Base-by-base conservation (phyloP, 176 grass and related monocot genomes). In the Eleusine coracana region DNA sequence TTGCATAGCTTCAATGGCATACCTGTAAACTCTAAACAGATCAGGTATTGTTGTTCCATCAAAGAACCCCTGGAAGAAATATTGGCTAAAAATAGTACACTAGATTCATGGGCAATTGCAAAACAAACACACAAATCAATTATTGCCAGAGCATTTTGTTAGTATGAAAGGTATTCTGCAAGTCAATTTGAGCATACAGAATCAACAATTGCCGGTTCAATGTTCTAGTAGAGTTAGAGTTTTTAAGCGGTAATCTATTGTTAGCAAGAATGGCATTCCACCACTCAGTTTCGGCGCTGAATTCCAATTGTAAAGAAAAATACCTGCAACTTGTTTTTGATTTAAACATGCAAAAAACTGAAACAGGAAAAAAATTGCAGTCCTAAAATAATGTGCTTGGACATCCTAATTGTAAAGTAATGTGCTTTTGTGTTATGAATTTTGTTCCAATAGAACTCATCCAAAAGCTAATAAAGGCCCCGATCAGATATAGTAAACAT, bases 1-100 rank as follows among this genome's bases (percentile, higher is more conserved):
- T 73, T 99, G 97, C 93, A 99, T 96, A 37, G 91, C 89, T 68
- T 96, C 97, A 89, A 99, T 99, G 25, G 88, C 88, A 71, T 90
- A 92, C 87, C 97, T 99, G 87, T 39, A 87, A 79, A 91, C 48
- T 76, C 8, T 51, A 85, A 76, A 91, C 25, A 80, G 8, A 80
- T 69, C 42, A 83, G 17, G 77, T 77, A 84, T 10, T 63, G 20
- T 59, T 45, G 72, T 75, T 49, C 6, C 34, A 84, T 55, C 8
- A 83, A 55, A 75, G 11, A 80, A 70, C 36, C 54, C n/a, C 39
- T 64, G 55, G 39, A 90, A 82, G 10, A 61, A 62, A 50, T 54
- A 23, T 44, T 87, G 42, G 18, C 23, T 71, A 75, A 52, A 66
- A 74, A 58, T 68, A 83, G 4, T 65, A 62, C 18, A 36, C 10